Percentiles rank a stretch among this genome's conserved stretches.
These are phyloP conservation scores for Gentiana macrophylla DNA, from an alignment of 257 asterid species.

Conservation along the genomic window DNA sequence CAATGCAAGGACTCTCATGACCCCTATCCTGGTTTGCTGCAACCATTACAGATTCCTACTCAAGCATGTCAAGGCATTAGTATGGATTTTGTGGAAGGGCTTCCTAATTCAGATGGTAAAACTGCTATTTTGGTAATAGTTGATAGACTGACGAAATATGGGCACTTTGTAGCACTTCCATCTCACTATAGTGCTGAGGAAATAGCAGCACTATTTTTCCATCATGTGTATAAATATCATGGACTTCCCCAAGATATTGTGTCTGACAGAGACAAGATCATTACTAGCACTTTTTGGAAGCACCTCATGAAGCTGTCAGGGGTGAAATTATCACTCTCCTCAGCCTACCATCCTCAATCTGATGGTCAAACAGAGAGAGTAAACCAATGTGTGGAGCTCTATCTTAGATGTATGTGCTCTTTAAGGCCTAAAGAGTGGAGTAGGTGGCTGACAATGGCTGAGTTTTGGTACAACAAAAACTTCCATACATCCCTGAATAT, in stretches of 20 bases:
- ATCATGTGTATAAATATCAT: background rate
- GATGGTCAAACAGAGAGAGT: too few relatives aligned
- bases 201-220: background rate
- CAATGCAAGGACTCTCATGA: background rate
- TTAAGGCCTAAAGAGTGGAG: too few relatives aligned
- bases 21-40: rapidly evolving
- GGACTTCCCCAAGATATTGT: background rate
- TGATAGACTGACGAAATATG: background rate
- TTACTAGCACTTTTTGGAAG: background rate
- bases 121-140: background rate
- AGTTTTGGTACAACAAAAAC: too few relatives aligned
- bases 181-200: background rate
- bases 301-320: background rate
- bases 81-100: background rate
- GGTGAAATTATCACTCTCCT: too few relatives aligned
- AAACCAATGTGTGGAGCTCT: too few relatives aligned
- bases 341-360: too few relatives aligned
- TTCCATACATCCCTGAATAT: too few relatives aligned
- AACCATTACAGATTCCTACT: background rate
- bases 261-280: slow-evolving; percentile 1
- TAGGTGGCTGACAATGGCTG: too few relatives aligned
- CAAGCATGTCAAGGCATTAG: background rate
- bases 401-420: too few relatives aligned
- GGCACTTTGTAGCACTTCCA: background rate
- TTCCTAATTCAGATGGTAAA: background rate